A percentile compares a stretch with the other conserved stretches of the same genome.
These are phyloP conservation scores for Barnettozyma botsteinii DNA, from an alignment of 805 yeast species.

Conservation along the genomic window DNA sequence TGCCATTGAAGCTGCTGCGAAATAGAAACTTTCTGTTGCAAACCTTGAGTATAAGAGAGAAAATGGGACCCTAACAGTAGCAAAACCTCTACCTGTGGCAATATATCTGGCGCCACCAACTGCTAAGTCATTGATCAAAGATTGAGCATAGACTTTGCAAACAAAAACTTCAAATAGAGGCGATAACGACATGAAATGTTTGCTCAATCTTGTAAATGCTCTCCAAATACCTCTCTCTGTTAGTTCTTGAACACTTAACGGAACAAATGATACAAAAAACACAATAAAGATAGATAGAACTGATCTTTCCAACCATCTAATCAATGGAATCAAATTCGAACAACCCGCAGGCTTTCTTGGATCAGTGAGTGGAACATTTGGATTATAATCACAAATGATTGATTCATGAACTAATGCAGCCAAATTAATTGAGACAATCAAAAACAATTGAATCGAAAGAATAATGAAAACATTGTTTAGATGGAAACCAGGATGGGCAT, in stretches of 20 bases:
- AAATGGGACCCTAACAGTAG: slow-evolving; percentile 67
- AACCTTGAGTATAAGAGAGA: slow-evolving; percentile 61
- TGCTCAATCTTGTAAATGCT: slow-evolving; percentile 54
- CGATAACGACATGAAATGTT: slow-evolving; percentile 65
- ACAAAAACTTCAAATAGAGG: slow-evolving; percentile 78
- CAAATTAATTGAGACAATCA: slow-evolving; percentile 53
- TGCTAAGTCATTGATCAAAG: slow-evolving; percentile 60
- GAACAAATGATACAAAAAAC: slow-evolving; percentile 68
- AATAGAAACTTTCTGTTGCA: slow-evolving; percentile 60
- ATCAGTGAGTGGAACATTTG: slow-evolving; percentile 54
- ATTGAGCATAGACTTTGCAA: slow-evolving; percentile 68
- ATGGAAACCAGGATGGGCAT: slow-evolving; percentile 86
- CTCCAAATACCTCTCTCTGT: slow-evolving; percentile 72
- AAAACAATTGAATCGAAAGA: slow-evolving; percentile 58
- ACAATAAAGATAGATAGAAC: slow-evolving; percentile 70
- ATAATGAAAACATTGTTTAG: slow-evolving; percentile 71
- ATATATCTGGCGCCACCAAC: slow-evolving; percentile 80
- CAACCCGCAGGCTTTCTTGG: slow-evolving; percentile 64
- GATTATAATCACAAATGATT: slow-evolving; percentile 54
- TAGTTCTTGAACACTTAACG: slow-evolving; percentile 70
- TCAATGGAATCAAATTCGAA: slow-evolving; percentile 60
- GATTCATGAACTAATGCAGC: slow-evolving; percentile 60
- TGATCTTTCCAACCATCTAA: slow-evolving; percentile 70
- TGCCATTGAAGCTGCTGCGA: slow-evolving; percentile 49
- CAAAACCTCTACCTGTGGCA: slow-evolving; percentile 80